Conservation (phyloP, 2,329 filamentous ascomycete species). For the Alternaria viburni region DNA sequence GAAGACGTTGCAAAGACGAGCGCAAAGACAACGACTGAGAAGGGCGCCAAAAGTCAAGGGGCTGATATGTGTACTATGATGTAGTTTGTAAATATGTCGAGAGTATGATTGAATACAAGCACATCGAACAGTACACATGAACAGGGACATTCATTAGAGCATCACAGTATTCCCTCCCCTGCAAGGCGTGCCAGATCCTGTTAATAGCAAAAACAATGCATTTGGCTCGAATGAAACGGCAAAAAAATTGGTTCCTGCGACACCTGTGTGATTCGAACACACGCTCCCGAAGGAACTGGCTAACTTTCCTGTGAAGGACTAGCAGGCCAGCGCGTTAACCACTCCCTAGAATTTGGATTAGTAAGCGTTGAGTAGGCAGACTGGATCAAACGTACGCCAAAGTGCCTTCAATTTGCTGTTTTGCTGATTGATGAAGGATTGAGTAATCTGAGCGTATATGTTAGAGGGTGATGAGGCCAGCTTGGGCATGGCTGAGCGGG, state of each 20-base stretch:
- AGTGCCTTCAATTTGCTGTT: neutral
- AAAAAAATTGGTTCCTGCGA: constrained; percentile 21
- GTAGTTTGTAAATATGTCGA: neutral
- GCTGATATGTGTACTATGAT: constrained; percentile 23
- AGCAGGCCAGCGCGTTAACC: constrained; percentile 38
- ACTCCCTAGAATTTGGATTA: constrained; percentile 9
- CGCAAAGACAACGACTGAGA: constrained; percentile 63
- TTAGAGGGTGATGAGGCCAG: neutral
- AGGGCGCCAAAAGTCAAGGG: constrained; percentile 57
- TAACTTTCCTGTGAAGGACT: constrained; percentile 23
- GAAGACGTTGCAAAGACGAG: constrained; percentile 66
- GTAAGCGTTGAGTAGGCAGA: neutral
- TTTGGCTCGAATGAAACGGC: neutral
- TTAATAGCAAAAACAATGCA: neutral
- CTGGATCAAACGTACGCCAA: neutral
- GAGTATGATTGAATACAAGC: neutral
- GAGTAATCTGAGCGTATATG: neutral
- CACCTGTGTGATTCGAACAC: constrained; percentile 39
- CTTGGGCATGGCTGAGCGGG: neutral
- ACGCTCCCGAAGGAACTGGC: constrained; percentile 39
- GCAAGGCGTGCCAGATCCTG: neutral
- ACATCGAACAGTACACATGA: neutral
- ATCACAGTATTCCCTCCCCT: too few species aligned
- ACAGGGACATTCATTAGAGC: too few species aligned
- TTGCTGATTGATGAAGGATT: constrained; percentile 2